These are phyloP conservation scores for Phytophthora cryptogea DNA, from an alignment of 352 stramenopile genomes.

Conservation along the genomic window DNA sequence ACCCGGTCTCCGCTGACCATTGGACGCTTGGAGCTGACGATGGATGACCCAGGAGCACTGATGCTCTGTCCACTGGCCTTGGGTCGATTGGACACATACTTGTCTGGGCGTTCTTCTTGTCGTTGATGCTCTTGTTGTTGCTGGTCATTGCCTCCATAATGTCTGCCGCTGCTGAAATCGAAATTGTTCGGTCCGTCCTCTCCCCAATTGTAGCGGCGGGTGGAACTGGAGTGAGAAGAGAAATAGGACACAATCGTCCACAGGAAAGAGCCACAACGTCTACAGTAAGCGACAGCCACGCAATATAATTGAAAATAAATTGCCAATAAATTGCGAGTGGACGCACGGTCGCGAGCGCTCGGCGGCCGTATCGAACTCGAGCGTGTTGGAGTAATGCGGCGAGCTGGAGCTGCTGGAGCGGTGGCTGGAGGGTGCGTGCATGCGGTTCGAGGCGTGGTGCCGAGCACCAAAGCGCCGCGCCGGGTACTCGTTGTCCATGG, in stretches of 20 bases:
- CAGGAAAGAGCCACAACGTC: not conserved
- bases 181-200: constrained; percentile 7
- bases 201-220: constrained; percentile 3
- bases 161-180: constrained; percentile 10
- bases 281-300: not conserved
- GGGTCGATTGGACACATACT: constrained; percentile 19
- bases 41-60: constrained; percentile 31
- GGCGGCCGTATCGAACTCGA: constrained; percentile 12
- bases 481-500: not conserved
- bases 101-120: not conserved
- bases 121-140: no score
- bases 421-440: not conserved
- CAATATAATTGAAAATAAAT: not conserved
- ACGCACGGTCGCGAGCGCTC: constrained; percentile 15
- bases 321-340: not conserved
- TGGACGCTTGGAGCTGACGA: constrained; percentile 3
- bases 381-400: constrained; percentile 6
- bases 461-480: constrained; percentile 7
- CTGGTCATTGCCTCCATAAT: not conserved
- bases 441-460: constrained; percentile 6
- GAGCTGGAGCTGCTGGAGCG: not conserved
- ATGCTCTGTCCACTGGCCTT: constrained; percentile 35
- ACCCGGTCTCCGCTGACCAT: constrained; percentile 21
- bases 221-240: not conserved
- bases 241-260: not conserved